Conservation (phyloP, 2,329 filamentous ascomycete genomes). For the Colletotrichum sp. region DNA sequence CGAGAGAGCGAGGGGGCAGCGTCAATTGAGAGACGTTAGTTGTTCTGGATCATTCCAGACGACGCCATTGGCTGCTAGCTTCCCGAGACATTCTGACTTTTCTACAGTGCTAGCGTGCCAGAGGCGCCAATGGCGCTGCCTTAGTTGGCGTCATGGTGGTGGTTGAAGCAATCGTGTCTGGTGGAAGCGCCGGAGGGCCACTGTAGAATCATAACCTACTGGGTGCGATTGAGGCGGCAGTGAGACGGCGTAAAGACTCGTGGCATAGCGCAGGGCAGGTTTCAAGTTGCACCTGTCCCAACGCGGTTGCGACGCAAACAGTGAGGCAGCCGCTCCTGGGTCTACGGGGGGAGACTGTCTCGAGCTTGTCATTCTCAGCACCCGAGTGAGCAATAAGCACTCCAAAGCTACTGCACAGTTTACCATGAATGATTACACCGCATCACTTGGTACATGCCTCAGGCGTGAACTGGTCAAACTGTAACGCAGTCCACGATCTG, state of each 20-base stretch:
- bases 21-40: background rate
- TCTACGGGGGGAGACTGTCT: background rate
- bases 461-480: background rate
- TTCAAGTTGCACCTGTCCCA: background rate
- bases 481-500: background rate
- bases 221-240: background rate
- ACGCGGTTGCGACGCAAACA: background rate
- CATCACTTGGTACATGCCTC: background rate
- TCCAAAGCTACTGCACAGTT: background rate
- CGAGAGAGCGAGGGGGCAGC: background rate
- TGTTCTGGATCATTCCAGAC: background rate
- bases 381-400: background rate
- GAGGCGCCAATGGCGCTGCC: background rate
- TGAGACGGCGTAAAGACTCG: constrained; percentile 2
- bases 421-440: background rate
- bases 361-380: background rate
- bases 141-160: background rate
- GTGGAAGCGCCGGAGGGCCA: background rate
- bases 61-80: background rate
- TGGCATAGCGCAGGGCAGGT: background rate
- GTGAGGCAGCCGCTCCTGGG: background rate
- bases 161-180: no score
- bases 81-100: constrained; percentile 8
- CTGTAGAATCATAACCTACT: background rate
- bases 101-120: background rate